Conservation (phyloP, 768 basidiomycete species). For the Hericium erinaceus region DNA sequence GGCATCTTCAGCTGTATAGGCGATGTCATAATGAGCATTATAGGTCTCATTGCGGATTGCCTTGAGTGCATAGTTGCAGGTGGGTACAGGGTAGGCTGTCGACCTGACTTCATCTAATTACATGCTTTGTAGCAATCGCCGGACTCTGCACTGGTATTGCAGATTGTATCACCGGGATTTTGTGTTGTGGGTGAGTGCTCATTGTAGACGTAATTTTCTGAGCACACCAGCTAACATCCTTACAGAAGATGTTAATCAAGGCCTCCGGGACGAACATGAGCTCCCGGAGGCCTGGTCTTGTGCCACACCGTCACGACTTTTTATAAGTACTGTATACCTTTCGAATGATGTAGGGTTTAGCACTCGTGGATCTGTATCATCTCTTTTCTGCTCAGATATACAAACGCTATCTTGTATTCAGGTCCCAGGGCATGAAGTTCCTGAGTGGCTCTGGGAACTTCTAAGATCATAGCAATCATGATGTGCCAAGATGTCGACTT, state of each 20-base stretch:
- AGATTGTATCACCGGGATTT: conserved; percentile 34
- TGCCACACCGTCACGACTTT: background rate
- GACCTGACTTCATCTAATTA: background rate
- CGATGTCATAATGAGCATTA: conserved; percentile 30
- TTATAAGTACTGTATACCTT: background rate
- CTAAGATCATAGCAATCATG: too few relatives aligned
- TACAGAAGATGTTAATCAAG: conserved; percentile 1
- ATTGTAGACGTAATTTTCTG: background rate
- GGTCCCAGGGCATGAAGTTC: too few relatives aligned
- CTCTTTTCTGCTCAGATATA: too few relatives aligned
- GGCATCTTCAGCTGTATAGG: conserved; percentile 32
- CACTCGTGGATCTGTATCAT: too few relatives aligned
- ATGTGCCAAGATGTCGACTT: background rate
- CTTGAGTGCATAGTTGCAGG: conserved; percentile 39
- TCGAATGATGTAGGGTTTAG: background rate
- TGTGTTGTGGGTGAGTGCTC: conserved; percentile 32
- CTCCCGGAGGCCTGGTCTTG: conserved; percentile 1
- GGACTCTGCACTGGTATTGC: conserved; percentile 29
- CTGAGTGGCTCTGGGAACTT: background rate
- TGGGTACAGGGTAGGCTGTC: conserved; percentile 7
- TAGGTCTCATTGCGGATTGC: conserved; percentile 31
- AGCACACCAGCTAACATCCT: background rate
- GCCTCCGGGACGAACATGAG: conserved; percentile 1
- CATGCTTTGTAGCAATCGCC: conserved; percentile 27
- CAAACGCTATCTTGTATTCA: too few relatives aligned